A percentile compares a stretch with the other conserved stretches of the same genome.
Evolutionary conservation across 768 basidiomycete genomes (phyloP).

Genomic region (Tylopilus vinaceipallidus): DNA sequence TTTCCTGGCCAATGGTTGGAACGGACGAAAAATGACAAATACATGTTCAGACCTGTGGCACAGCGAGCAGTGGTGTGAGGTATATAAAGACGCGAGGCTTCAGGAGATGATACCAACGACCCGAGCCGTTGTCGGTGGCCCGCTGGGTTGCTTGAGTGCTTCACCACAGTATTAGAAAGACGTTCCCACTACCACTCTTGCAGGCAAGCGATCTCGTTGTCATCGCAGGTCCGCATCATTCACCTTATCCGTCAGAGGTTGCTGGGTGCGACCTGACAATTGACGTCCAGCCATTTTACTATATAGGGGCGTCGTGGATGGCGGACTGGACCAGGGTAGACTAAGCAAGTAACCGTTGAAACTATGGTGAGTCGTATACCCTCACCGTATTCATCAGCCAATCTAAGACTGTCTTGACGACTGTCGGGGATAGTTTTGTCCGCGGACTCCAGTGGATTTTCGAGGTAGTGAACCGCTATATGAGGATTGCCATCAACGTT

Average conservation of each 20-base stretch:
- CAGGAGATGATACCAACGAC: not conserved
- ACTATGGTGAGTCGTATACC: not conserved
- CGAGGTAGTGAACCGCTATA: not conserved
- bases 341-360: not conserved
- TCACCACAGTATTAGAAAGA: too few relatives aligned
- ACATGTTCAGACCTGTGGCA: too few relatives aligned
- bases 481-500: not conserved
- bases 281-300: not conserved
- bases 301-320: not conserved
- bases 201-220: too few relatives aligned
- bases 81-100: too few relatives aligned
- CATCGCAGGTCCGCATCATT: not conserved
- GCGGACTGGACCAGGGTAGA: not conserved
- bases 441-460: not conserved
- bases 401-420: not conserved
- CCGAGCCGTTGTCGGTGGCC: too few relatives aligned
- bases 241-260: not conserved
- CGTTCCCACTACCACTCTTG: too few relatives aligned
- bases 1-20: not conserved
- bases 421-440: not conserved
- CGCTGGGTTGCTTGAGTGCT: too few relatives aligned
- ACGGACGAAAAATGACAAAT: not conserved
- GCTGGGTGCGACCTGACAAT: not conserved
- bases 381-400: not conserved
- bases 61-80: too few relatives aligned